Evolutionary conservation across 805 yeast species (phyloP), one percentile per base, ranked within the genome.

Genomic region (Saccharomycopsis fermentans): DNA sequence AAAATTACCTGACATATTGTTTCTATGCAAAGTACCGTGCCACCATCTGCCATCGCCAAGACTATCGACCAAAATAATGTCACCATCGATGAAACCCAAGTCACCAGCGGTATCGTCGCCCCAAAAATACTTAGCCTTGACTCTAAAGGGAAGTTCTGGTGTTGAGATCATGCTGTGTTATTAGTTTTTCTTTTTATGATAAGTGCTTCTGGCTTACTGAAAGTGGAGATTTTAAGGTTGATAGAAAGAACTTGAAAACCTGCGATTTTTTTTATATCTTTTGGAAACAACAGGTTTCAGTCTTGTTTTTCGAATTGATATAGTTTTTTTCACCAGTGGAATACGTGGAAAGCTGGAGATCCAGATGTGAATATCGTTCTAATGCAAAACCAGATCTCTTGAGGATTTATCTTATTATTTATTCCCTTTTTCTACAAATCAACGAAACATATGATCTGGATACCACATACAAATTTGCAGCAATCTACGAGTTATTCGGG

Each of bases 41-140:
- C 92, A 90, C 95, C 96, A 90, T 66, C 84, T 84, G 19, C 96
- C 96, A 67, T 94, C 96, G 3, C 92, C 88, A 11, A 82, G 73
- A 60, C 82, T 77, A 56, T 83, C 79, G 4, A 94, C 96, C 62
- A 90, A 96, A 65, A 94, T 88, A 55, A 88, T 74, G 68, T 94
- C 98, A 55, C 95, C 96, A 72, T 94, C 98, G 21, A 91, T 79
- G 69, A 94, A 94, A 0, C 98, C 98, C 50, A 94, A 76, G 68
- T 94, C 97, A 52, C 87, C 86, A 58, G 84, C 87, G 66, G 87
- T 82, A 66, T 90, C 90, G 16, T 97, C 98, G 21, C 97, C 84
- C 97, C 97, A 91, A 26, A 96, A 89, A 68, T 87, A 92, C 43
- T 80, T 80, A 9, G 99, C 94, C 67, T 81, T 81, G 35, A 86